Evolutionary conservation across 371 early-diverging fungal genomes (phyloP), one percentile per base, ranked within the genome.

Genomic region (Spiromyces aspiralis): DNA sequence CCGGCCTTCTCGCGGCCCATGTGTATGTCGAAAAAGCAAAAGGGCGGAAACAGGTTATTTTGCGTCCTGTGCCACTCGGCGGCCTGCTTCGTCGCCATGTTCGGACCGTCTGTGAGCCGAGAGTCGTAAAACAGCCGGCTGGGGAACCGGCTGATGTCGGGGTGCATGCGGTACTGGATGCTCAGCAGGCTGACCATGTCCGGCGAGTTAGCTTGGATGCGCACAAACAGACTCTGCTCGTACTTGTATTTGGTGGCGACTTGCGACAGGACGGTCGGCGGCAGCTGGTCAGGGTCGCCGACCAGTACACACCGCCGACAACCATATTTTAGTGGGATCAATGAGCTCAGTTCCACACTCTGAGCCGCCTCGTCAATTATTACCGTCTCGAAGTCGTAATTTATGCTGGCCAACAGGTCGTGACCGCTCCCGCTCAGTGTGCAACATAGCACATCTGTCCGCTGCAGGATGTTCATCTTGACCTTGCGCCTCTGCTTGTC

Each of bases 311-410:
- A 83, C 27, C 83, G 79, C 41, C 78, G 74, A 25, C 83, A 82
- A 46, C 82, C 83, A 53, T 85, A 88, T 45, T 84, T 80, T 10
- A 98, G 61, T 13, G 97, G 95, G 60, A 99, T 95, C 61, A 95
- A 55, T 2, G 83, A 75, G 43, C 84, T 80, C 22, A 91, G 71
- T 62, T 99, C 99, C 20, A 91, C 81, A 0, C 92, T 79, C 62
- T 99, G 99, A 27, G 95, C 92, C 0, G 98, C 98, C 69, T 99
- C 99, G 65, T 99, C 97, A 44, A 97, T 85, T 54, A 97, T 88
- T 2, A 95, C 87, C 0, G 81, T 81, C 19, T 82, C 80, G 57
- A 89, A 87, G 2, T 74, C 60, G 42, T 79, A 67, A 3, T 69
- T 68, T 25, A 83, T 60, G 23, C 70, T 65, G 0, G 78, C 70